These are phyloP conservation scores for Metschnikowia henanensis DNA, from an alignment of 805 yeast genomes.

Conservation along the genomic window DNA sequence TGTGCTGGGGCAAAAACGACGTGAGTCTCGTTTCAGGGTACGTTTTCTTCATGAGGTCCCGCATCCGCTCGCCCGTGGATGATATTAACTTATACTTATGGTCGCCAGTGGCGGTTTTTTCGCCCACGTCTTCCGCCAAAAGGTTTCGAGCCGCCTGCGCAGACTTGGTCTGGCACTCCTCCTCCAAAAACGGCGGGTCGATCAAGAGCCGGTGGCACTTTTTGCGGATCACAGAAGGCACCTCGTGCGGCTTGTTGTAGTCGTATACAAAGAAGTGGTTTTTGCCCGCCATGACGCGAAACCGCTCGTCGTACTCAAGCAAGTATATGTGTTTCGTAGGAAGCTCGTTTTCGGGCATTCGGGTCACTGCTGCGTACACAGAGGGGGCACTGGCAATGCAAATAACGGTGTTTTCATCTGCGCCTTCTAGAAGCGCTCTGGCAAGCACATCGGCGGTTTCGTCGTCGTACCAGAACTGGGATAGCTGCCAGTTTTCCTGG, in stretches of 20 bases:
- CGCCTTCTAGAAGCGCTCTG: constrained; percentile 72
- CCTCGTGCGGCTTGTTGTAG: constrained; percentile 63
- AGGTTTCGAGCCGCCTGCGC: constrained; percentile 55
- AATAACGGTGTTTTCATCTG: constrained; percentile 67
- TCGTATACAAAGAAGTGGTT: constrained; percentile 73
- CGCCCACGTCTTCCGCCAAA: constrained; percentile 40
- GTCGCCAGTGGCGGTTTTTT: constrained; percentile 41
- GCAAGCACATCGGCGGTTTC: constrained; percentile 69
- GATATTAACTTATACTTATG: constrained; percentile 55
- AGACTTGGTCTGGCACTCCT: constrained; percentile 75
- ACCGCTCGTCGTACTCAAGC: constrained; percentile 78
- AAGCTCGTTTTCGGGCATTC: constrained; percentile 46
- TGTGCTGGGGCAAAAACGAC: constrained; percentile 73
- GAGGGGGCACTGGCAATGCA: constrained; percentile 89
- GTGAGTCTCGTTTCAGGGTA: constrained; percentile 71
- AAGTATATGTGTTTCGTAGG: constrained; percentile 74
- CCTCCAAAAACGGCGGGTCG: constrained; percentile 88
- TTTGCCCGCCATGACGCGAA: constrained; percentile 67
- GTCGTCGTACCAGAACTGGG: constrained; percentile 89
- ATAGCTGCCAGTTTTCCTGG: constrained; percentile 91
- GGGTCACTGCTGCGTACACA: constrained; percentile 78
- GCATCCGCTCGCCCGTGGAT: constrained; percentile 91
- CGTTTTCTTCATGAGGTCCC: constrained; percentile 52
- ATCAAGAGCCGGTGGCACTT: constrained; percentile 71
- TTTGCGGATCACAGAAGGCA: constrained; percentile 56